Evolutionary conservation across 2,329 filamentous ascomycete species (phyloP).

Genomic region (Fusarium luffae): DNA sequence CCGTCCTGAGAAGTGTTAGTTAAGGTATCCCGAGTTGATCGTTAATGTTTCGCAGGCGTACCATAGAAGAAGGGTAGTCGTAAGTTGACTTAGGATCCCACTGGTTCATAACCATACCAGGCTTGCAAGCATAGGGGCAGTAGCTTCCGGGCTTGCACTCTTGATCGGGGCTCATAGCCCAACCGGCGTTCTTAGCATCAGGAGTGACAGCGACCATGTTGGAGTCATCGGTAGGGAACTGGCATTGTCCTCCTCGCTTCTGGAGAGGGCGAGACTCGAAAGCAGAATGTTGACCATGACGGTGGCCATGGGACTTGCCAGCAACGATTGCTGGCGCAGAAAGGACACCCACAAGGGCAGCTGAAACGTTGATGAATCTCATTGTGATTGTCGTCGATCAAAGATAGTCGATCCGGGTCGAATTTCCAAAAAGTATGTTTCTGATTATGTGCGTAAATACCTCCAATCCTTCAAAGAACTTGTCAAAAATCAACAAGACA

Average conservation of each 20-base stretch:
- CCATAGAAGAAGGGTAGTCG: conserved; percentile 76
- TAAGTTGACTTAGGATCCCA: conserved; percentile 80
- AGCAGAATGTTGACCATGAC: conserved; percentile 50
- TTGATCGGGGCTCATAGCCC: conserved; percentile 83
- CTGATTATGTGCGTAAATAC: conserved; percentile 29
- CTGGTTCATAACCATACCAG: conserved; percentile 81
- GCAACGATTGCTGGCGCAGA: conserved; percentile 55
- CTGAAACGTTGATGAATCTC: conserved; percentile 64
- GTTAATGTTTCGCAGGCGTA: conserved; percentile 52
- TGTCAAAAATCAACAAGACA: conserved; percentile 36
- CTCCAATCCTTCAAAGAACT: conserved; percentile 33
- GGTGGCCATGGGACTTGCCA: conserved; percentile 48
- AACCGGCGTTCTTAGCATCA: conserved; percentile 73
- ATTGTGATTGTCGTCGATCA: conserved; percentile 53
- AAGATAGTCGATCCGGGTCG: conserved; percentile 35
- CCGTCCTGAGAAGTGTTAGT: conserved; percentile 66
- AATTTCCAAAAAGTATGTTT: conserved; percentile 36
- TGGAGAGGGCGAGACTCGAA: conserved; percentile 49
- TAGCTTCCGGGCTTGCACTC: conserved; percentile 73
- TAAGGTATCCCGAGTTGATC: neutral
- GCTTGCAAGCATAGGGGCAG: conserved; percentile 81
- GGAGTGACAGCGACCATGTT: conserved; percentile 77
- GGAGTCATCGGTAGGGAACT: conserved; percentile 70
- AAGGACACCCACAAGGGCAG: conserved; percentile 61
- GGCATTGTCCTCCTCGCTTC: conserved; percentile 68